A percentile compares a stretch with the other conserved stretches of the same genome.
Conservation (phyloP, 371 early-diverging fungal species). For the Mortierella sp. region DNA sequence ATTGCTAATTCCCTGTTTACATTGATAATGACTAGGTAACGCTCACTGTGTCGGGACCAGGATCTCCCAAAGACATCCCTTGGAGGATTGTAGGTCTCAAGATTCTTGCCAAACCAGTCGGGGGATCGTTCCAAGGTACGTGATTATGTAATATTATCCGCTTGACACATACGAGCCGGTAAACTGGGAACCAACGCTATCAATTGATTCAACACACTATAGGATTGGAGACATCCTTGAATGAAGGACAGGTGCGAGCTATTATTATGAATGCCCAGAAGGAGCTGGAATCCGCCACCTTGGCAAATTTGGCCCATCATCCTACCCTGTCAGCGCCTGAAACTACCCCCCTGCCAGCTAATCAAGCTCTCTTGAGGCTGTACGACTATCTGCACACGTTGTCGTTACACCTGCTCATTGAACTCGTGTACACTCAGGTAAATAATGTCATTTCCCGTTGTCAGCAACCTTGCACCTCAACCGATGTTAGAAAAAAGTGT, state of each 20-base stretch:
- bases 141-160: neutral
- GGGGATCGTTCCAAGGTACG: constrained; percentile 55
- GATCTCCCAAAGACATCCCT: constrained; percentile 56
- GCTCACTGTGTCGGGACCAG: constrained; percentile 70
- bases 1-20: neutral
- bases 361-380: constrained; percentile 67
- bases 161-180: neutral
- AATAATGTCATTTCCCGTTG: neutral
- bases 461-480: neutral
- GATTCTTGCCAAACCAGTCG: constrained; percentile 62
- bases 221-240: constrained; percentile 69
- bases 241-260: constrained; percentile 64
- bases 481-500: neutral
- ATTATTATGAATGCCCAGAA: constrained; percentile 66
- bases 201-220: neutral
- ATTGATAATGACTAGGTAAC: constrained; percentile 28
- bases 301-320: constrained; percentile 14
- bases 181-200: neutral
- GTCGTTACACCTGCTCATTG: constrained; percentile 75
- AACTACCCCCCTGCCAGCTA: constrained; percentile 22
- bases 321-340: constrained; percentile 7
- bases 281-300: constrained; percentile 60
- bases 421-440: constrained; percentile 74
- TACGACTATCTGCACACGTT: constrained; percentile 80
- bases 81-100: constrained; percentile 74